phyloP scores from a whole-genome alignment of 441 rosid genomes.

The Jatropha podagrica region DNA sequence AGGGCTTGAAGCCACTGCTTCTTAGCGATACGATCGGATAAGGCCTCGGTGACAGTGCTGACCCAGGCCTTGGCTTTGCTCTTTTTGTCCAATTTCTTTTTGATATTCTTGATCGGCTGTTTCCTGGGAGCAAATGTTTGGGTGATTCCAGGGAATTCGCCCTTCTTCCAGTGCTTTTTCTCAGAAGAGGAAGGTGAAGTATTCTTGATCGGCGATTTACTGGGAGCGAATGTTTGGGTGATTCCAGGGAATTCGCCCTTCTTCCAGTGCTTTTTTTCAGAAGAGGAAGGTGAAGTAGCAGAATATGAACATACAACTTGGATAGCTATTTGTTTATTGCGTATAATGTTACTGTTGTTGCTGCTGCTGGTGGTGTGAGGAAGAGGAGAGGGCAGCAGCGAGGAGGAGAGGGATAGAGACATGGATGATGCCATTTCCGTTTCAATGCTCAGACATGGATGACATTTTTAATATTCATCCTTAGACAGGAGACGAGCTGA shows the following conservation, averaged over 20 bases:
- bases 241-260: conserved; percentile 74
- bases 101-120: conserved; percentile 65
- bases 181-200: conserved; percentile 24
- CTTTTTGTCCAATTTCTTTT: conserved; percentile 69
- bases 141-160: conserved; percentile 69
- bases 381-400: conserved; percentile 38
- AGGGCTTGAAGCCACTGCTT: conserved; percentile 83
- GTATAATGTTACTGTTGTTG: conserved; percentile 5
- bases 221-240: conserved; percentile 33
- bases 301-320: conserved; percentile 36
- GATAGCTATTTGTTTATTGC: not conserved
- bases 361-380: conserved; percentile 14
- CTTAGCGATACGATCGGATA: conserved; percentile 66
- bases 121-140: conserved; percentile 33
- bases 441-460: not conserved
- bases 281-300: conserved; percentile 15
- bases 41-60: conserved; percentile 69
- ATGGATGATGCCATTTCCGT: conserved; percentile 29
- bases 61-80: conserved; percentile 65
- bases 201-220: conserved; percentile 55
- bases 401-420: conserved; percentile 64
- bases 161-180: conserved; percentile 76
- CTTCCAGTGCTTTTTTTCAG: conserved; percentile 7
- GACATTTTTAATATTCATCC: not conserved
- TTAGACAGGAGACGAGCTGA: not conserved